Percentiles rank a stretch among this genome's conserved stretches.
These are phyloP conservation scores for Venturia nashicola DNA, from an alignment of 2,329 filamentous ascomycete species.

Conservation along the genomic window DNA sequence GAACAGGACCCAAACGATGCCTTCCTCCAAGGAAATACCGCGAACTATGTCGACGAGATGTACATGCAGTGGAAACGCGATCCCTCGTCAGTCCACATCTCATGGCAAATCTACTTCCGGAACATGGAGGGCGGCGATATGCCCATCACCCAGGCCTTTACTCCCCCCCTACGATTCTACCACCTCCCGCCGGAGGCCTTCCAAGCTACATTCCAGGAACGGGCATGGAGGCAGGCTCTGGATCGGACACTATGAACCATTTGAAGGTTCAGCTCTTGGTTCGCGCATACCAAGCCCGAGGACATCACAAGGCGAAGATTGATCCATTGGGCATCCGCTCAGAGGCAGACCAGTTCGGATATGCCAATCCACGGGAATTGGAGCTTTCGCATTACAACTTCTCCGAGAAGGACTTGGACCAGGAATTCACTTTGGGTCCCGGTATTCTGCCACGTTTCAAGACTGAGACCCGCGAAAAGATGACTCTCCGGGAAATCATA, in stretches of 20 bases:
- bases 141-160: slow-evolving; percentile 95
- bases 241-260: slow-evolving; percentile 84
- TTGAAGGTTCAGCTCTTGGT: slow-evolving; percentile 96
- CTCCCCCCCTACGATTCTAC: slow-evolving; percentile 88
- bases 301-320: slow-evolving; percentile 96
- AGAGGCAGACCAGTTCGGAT: slow-evolving; percentile 71
- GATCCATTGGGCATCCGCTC: slow-evolving; percentile 90
- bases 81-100: slow-evolving; percentile 86
- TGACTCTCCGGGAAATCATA: slow-evolving; percentile 92
- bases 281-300: slow-evolving; percentile 92
- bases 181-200: slow-evolving; percentile 66
- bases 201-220: slow-evolving; percentile 58
- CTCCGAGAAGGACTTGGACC: slow-evolving; percentile 83
- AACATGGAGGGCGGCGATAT: slow-evolving; percentile 99
- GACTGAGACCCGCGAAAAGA: slow-evolving; percentile 78
- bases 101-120: slow-evolving; percentile 98
- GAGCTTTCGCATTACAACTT: slow-evolving; percentile 91
- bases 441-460: slow-evolving; percentile 93
- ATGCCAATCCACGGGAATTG: slow-evolving; percentile 82
- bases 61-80: slow-evolving; percentile 96
- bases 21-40: slow-evolving; percentile 92
- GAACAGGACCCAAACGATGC: slow-evolving; percentile 77
- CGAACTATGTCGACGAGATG: slow-evolving; percentile 99
- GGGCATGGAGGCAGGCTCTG: slow-evolving; percentile 51
- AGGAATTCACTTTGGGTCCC: slow-evolving; percentile 82